A percentile compares a stretch with the other conserved stretches of the same genome.
These are phyloP conservation scores for Aspergillus sp. DNA, from an alignment of 2,329 filamentous ascomycete species.

Conservation along the genomic window DNA sequence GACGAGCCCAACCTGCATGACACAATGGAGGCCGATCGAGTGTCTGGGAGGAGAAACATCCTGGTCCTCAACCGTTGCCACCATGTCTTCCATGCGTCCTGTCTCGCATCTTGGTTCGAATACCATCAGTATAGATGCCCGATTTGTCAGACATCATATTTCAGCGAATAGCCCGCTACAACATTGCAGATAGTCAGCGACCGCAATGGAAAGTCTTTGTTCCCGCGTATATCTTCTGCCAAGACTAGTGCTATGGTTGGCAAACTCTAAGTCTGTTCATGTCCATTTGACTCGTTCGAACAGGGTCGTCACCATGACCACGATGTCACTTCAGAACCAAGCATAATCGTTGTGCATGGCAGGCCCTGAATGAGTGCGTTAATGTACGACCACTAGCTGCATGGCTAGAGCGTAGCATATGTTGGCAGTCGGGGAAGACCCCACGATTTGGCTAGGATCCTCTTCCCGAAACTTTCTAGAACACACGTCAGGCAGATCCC, in stretches of 20 bases:
- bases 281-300: background rate
- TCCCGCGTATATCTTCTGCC: background rate
- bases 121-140: constrained; percentile 34
- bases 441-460: too few species aligned
- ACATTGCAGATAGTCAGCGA: background rate
- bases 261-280: background rate
- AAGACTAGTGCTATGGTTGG: background rate
- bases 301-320: background rate
- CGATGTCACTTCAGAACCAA: background rate
- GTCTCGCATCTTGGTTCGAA: constrained; percentile 34
- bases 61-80: constrained; percentile 33
- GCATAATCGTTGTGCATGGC: background rate
- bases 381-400: background rate
- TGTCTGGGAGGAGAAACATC: constrained; percentile 6
- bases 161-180: constrained; percentile 3
- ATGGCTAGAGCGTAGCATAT: background rate
- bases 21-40: constrained; percentile 3
- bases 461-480: background rate
- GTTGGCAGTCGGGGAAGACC: background rate
- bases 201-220: background rate
- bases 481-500: background rate
- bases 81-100: constrained; percentile 33
- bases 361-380: background rate
- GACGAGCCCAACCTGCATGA: constrained; percentile 3
- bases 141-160: constrained; percentile 32